Evolutionary conservation across 2,329 filamentous ascomycete species (phyloP).

Genomic region (Pochonia chlamydosporia): DNA sequence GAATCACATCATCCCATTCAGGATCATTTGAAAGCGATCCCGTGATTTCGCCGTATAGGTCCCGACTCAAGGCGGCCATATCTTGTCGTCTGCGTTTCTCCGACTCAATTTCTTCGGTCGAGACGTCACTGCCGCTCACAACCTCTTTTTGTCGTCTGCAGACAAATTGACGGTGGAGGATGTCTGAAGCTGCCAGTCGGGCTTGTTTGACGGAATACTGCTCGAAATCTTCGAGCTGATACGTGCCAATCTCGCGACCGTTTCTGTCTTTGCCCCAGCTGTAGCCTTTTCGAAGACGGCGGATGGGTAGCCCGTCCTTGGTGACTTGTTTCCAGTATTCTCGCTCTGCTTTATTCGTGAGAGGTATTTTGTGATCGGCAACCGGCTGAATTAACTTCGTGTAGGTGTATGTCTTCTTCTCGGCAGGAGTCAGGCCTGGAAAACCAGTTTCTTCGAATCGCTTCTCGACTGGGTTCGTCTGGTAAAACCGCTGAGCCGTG

Average conservation of each 20-base stretch:
- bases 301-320: constrained; percentile 45
- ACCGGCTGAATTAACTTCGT: constrained; percentile 38
- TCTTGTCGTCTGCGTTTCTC: constrained; percentile 42
- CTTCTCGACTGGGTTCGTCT: constrained; percentile 43
- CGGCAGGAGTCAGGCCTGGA: constrained; percentile 37
- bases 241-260: constrained; percentile 44
- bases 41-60: constrained; percentile 46
- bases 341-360: constrained; percentile 43
- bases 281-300: constrained; percentile 33
- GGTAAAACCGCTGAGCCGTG: constrained; percentile 40
- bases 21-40: constrained; percentile 54
- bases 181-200: constrained; percentile 35
- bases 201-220: constrained; percentile 35
- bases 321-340: constrained; percentile 53
- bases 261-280: constrained; percentile 46
- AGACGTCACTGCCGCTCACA: constrained; percentile 18
- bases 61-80: constrained; percentile 45
- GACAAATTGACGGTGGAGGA: constrained; percentile 40
- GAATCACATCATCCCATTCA: constrained; percentile 76
- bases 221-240: constrained; percentile 40
- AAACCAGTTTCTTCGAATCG: constrained; percentile 39
- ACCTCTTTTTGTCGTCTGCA: constrained; percentile 27
- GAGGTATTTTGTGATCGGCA: constrained; percentile 26
- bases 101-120: constrained; percentile 34
- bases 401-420: constrained; percentile 44